These are phyloP conservation scores for Harrya chromipes DNA, from an alignment of 768 basidiomycete species.

Conservation along the genomic window DNA sequence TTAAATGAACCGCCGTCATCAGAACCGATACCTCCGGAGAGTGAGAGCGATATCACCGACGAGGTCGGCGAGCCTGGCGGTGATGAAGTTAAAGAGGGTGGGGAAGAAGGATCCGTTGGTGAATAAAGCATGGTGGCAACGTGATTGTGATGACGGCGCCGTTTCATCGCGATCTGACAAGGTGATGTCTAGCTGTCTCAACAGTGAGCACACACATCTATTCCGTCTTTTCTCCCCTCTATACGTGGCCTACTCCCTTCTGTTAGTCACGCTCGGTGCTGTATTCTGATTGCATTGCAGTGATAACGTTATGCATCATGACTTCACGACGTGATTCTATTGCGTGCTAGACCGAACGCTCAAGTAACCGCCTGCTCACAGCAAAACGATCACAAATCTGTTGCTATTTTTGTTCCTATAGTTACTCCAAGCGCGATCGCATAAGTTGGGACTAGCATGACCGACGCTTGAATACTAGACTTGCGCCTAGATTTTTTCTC, in stretches of 20 bases:
- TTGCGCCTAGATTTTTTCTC: too few relatives aligned
- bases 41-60: conserved; percentile 35
- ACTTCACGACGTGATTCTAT: not conserved
- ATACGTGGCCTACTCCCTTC: not conserved
- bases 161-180: conserved; percentile 14
- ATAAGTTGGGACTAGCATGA: too few relatives aligned
- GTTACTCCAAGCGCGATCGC: too few relatives aligned
- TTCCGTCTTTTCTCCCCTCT: conserved; percentile 18
- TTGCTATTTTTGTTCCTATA: too few relatives aligned
- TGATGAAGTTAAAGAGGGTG: conserved; percentile 17
- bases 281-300: not conserved
- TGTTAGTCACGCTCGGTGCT: not conserved
- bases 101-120: conserved; percentile 13
- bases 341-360: too few relatives aligned
- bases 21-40: conserved; percentile 32
- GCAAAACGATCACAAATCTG: too few relatives aligned
- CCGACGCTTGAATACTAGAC: too few relatives aligned
- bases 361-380: too few relatives aligned
- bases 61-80: conserved; percentile 21
- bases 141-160: conserved; percentile 14
- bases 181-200: not conserved
- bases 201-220: too few relatives aligned
- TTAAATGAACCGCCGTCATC: conserved; percentile 31
- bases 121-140: conserved; percentile 1
- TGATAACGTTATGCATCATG: conserved; percentile 1